Conservation (phyloP, 164 flowering plant species). For the Protea cynaroides region DNA sequence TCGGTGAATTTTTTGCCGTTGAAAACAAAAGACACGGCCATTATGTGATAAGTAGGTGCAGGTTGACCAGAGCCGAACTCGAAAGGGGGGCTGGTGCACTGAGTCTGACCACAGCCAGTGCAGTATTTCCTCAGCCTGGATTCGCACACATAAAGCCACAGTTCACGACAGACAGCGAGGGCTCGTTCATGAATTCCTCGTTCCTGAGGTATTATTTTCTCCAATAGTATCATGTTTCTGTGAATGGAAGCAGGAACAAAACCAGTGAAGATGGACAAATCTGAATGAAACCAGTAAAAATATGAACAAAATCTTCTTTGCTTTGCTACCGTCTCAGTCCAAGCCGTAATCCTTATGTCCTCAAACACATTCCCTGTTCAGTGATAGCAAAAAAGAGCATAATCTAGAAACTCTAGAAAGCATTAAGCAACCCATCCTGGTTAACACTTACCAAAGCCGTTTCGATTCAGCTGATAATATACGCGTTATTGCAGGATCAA, state of each 20-base stretch:
- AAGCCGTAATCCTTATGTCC: too few species aligned
- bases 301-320: too few species aligned
- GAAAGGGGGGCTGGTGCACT: slow-evolving; percentile 20
- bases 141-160: slow-evolving; percentile 65
- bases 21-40: slow-evolving; percentile 11
- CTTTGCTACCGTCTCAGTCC: too few species aligned
- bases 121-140: slow-evolving; percentile 9
- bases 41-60: background rate
- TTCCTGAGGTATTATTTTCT: slow-evolving; percentile 63
- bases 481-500: slow-evolving; percentile 62
- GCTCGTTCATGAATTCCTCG: slow-evolving; percentile 69
- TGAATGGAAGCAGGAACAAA: too few species aligned
- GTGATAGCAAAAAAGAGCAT: too few species aligned
- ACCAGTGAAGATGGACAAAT: too few species aligned
- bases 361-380: too few species aligned
- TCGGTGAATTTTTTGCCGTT: background rate
- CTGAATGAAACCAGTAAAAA: too few species aligned
- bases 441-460: too few species aligned
- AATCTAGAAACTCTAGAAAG: too few species aligned
- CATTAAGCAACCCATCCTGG: too few species aligned
- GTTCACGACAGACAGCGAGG: slow-evolving; percentile 80
- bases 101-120: slow-evolving; percentile 9
- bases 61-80: slow-evolving; percentile 30
- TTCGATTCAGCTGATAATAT: background rate
- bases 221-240: background rate